Conservation (phyloP, 805 yeast genomes). For the Myxozyma sirexii region DNA sequence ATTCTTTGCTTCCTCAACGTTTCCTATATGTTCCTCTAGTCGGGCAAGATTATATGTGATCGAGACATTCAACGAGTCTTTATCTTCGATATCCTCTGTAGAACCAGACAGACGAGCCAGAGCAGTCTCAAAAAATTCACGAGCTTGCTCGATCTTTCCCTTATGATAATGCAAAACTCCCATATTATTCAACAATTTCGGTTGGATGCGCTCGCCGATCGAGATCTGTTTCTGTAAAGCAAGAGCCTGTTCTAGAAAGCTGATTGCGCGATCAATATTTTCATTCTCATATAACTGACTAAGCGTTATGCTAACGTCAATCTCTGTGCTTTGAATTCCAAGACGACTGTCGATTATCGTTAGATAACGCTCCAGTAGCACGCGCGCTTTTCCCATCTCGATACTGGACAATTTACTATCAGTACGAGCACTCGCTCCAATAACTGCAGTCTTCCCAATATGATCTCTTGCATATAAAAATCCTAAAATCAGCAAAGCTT, state of each 20-base stretch:
- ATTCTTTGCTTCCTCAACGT: slow-evolving; percentile 44
- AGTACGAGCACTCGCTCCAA: slow-evolving; percentile 22
- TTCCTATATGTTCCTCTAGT: slow-evolving; percentile 55
- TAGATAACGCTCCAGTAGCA: slow-evolving; percentile 69
- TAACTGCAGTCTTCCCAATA: slow-evolving; percentile 44
- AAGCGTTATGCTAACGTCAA: slow-evolving; percentile 68
- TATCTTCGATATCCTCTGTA: slow-evolving; percentile 39
- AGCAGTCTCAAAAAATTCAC: slow-evolving; percentile 57
- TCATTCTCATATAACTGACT: slow-evolving; percentile 69
- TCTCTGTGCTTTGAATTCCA: slow-evolving; percentile 56
- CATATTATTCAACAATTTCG: slow-evolving; percentile 68
- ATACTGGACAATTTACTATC: slow-evolving; percentile 38
- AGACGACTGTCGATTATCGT: slow-evolving; percentile 57
- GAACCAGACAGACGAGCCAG: slow-evolving; percentile 39
- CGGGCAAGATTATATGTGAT: slow-evolving; percentile 77
- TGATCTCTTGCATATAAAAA: slow-evolving; percentile 56
- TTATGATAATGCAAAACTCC: slow-evolving; percentile 79
- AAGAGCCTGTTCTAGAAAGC: slow-evolving; percentile 61
- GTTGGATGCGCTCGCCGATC: slow-evolving; percentile 34
- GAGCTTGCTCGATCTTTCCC: slow-evolving; percentile 61
- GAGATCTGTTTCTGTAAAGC: slow-evolving; percentile 50
- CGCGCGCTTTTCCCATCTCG: slow-evolving; percentile 56
- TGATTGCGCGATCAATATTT: slow-evolving; percentile 66
- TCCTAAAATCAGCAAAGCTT: slow-evolving; percentile 72
- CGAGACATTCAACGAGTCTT: slow-evolving; percentile 44